Percentiles rank a stretch among this genome's conserved stretches.
phyloP scores from a whole-genome alignment of 192 early-diverging fungal genomes.

The Backusella australiensis region DNA sequence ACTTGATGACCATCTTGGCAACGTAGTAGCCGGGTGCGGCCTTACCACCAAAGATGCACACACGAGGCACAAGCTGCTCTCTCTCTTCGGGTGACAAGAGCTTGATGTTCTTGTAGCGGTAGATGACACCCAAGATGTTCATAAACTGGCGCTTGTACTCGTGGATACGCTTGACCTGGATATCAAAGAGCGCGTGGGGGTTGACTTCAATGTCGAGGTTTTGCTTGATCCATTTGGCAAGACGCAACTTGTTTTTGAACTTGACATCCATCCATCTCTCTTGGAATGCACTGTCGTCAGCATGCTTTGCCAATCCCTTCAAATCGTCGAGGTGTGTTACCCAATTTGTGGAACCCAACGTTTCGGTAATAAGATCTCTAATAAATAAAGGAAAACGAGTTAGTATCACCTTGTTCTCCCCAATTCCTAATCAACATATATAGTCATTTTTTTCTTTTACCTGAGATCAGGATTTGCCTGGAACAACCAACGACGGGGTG shows the following conservation, averaged over 20 bases:
- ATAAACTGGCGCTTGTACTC: slow-evolving; percentile 99
- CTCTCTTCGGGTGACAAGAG: slow-evolving; percentile 63
- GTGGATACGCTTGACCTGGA: slow-evolving; percentile 98
- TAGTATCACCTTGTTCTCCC: neutral
- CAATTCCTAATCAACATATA: neutral
- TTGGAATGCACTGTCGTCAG: slow-evolving; percentile 70
- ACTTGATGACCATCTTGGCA: slow-evolving; percentile 97
- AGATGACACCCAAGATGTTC: slow-evolving; percentile 94
- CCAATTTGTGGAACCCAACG: slow-evolving; percentile 73
- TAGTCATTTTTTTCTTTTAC: neutral
- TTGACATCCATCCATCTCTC: slow-evolving; percentile 90
- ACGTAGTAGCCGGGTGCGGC: slow-evolving; percentile 97
- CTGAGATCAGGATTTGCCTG: slow-evolving; percentile 88
- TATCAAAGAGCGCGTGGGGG: slow-evolving; percentile 91
- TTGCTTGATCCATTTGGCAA: slow-evolving; percentile 82
- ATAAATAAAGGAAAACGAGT: neutral
- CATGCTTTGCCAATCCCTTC: slow-evolving; percentile 58
- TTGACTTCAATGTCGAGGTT: slow-evolving; percentile 70
- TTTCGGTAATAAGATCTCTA: slow-evolving; percentile 76
- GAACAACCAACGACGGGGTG: slow-evolving; percentile 95
- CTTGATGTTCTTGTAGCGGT: slow-evolving; percentile 88
- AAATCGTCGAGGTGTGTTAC: slow-evolving; percentile 74
- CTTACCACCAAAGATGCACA: slow-evolving; percentile 96
- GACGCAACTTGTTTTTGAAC: slow-evolving; percentile 84
- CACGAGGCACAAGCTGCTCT: slow-evolving; percentile 72